Conservation (phyloP, 257 asterid genomes). For the Ehretia macrophylla region DNA sequence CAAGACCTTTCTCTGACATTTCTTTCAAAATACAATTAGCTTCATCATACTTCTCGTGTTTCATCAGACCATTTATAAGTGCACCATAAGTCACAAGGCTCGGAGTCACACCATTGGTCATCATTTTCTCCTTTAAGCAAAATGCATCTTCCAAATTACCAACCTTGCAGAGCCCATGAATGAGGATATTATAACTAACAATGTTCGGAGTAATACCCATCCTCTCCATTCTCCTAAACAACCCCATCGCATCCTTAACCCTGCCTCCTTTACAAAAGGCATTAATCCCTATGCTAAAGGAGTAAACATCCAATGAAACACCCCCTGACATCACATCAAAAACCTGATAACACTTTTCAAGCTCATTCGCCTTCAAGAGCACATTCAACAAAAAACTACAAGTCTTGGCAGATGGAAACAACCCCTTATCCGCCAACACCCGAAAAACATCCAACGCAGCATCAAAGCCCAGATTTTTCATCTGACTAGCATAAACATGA, state of each 20-base stretch:
- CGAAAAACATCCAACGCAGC: constrained; percentile 53
- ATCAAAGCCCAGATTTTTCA: constrained; percentile 47
- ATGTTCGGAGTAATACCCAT: constrained; percentile 60
- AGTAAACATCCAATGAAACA: constrained; percentile 59
- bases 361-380: constrained; percentile 63
- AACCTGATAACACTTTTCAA: constrained; percentile 53
- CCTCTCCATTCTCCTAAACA: constrained; percentile 61
- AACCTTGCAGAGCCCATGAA: constrained; percentile 61
- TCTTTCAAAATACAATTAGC: constrained; percentile 59
- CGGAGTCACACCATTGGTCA: constrained; percentile 53
- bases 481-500: constrained; percentile 58
- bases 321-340: constrained; percentile 39
- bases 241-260: constrained; percentile 46
- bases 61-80: constrained; percentile 64
- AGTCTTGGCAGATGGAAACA: constrained; percentile 73
- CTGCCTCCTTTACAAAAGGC: constrained; percentile 68
- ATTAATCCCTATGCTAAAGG: constrained; percentile 63
- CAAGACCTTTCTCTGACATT: constrained; percentile 52
- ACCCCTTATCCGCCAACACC: constrained; percentile 43
- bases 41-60: constrained; percentile 50
- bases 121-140: constrained; percentile 59
- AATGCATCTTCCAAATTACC: constrained; percentile 59
- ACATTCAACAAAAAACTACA: constrained; percentile 62
- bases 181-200: constrained; percentile 67
- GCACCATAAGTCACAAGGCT: constrained; percentile 58